Evolutionary conservation across 164 flowering plant species (phyloP).

Genomic region (Litsea cubeba): DNA sequence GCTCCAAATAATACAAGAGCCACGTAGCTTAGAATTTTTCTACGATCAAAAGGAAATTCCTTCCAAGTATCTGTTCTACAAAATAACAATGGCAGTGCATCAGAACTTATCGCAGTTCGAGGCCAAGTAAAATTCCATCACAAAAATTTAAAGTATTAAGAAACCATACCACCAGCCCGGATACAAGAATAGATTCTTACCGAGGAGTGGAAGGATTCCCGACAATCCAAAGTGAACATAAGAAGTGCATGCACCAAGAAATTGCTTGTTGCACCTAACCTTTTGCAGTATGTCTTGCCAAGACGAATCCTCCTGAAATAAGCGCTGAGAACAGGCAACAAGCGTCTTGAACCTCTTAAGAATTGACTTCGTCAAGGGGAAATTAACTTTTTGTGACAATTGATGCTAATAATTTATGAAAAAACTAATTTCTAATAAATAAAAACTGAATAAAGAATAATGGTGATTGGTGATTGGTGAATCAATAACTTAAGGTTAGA

Average conservation of each 20-base stretch:
- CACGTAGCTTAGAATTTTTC: conserved; percentile 16
- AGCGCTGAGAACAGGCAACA: conserved; percentile 13
- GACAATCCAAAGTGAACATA: conserved; percentile 17
- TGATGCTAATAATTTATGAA: background rate
- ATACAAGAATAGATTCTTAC: conserved; percentile 4
- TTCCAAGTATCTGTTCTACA: conserved; percentile 24
- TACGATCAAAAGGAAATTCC: conserved; percentile 24
- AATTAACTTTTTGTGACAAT: background rate
- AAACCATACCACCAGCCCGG: background rate
- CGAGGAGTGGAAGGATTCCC: conserved; percentile 18
- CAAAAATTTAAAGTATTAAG: background rate
- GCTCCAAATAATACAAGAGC: conserved; percentile 20
- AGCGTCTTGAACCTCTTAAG: conserved; percentile 1
- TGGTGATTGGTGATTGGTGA: background rate
- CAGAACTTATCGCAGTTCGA: background rate
- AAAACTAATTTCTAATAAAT: too few relatives aligned
- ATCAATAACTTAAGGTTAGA: background rate
- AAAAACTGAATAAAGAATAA: too few relatives aligned
- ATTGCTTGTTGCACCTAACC: conserved; percentile 18
- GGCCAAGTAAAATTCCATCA: background rate
- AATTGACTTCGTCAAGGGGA: background rate
- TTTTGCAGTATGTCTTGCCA: conserved; percentile 24
- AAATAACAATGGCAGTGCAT: background rate
- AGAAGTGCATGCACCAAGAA: conserved; percentile 22
- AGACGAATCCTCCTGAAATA: conserved; percentile 18